Evolutionary conservation across 139 green algal species (phyloP).

Genomic region (Spirogloea muscicola): DNA sequence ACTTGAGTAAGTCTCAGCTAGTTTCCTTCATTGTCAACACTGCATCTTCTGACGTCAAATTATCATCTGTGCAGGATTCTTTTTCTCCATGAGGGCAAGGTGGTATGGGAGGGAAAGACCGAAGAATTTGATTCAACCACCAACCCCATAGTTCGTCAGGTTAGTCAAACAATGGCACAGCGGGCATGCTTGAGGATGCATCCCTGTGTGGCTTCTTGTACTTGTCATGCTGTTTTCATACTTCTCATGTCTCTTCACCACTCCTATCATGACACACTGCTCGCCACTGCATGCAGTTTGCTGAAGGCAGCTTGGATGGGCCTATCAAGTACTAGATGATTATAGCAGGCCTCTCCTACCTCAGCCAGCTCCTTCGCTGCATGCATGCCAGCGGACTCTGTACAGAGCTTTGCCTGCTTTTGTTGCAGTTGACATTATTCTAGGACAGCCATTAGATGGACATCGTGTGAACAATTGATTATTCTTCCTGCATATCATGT

Average conservation of each 20-base stretch:
- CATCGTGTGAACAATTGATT: too few species aligned
- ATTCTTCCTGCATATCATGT: too few species aligned
- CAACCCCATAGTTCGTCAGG: conserved; percentile 92
- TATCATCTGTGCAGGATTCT: conserved; percentile 80
- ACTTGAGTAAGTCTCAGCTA: background rate
- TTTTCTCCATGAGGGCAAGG: conserved; percentile 90
- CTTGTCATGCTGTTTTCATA: conserved; percentile 12
- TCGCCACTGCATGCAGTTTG: conserved; percentile 30
- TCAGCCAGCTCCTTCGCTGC: too few species aligned
- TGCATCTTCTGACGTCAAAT: background rate
- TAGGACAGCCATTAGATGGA: too few species aligned
- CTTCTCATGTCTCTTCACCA: background rate
- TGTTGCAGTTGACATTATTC: too few species aligned
- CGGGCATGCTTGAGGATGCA: background rate
- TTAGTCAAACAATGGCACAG: conserved; percentile 59
- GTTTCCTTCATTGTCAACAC: background rate
- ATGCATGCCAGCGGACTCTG: too few species aligned
- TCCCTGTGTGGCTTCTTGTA: background rate
- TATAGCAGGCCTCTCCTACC: too few species aligned
- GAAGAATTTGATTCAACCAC: conserved; percentile 89
- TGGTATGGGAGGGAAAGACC: conserved; percentile 90
- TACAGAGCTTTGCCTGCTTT: too few species aligned
- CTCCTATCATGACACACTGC: conserved; percentile 9
- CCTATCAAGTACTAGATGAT: conserved; percentile 37
- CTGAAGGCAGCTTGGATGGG: conserved; percentile 26